These are phyloP conservation scores for Limnomonas spitsbergensis DNA, from an alignment of 139 green algal species.

Conservation along the genomic window DNA sequence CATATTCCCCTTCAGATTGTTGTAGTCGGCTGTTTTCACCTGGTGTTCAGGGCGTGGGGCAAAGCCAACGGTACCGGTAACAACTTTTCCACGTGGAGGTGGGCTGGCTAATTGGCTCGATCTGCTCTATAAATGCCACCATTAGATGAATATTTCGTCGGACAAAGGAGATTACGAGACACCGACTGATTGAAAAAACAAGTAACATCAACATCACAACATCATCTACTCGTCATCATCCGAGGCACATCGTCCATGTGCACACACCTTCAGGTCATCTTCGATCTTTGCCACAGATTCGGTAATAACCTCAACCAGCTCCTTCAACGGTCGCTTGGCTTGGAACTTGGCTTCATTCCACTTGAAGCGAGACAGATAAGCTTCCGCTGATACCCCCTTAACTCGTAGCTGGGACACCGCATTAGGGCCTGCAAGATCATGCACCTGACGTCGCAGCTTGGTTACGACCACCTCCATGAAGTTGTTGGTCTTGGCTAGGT, in stretches of 20 bases:
- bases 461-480: constrained; percentile 78
- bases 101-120: too few relatives aligned
- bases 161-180: too few relatives aligned
- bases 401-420: constrained; percentile 36
- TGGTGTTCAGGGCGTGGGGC: too few relatives aligned
- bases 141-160: too few relatives aligned
- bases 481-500: constrained; percentile 81
- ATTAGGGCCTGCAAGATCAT: constrained; percentile 21
- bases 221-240: not conserved
- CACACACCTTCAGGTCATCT: constrained; percentile 92
- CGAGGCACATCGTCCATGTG: not conserved
- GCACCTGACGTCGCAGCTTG: constrained; percentile 74
- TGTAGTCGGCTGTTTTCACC: constrained; percentile 83
- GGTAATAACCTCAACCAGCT: constrained; percentile 86
- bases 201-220: too few relatives aligned
- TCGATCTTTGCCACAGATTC: constrained; percentile 87
- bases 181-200: too few relatives aligned
- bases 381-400: constrained; percentile 66
- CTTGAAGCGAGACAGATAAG: constrained; percentile 77
- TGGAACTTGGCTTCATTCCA: constrained; percentile 99
- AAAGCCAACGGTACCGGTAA: too few relatives aligned
- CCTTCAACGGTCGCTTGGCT: constrained; percentile 71
- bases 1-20: constrained; percentile 72
- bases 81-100: too few relatives aligned
- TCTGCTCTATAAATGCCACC: too few relatives aligned